phyloP scores from a whole-genome alignment of 371 early-diverging fungal species.

The Rhizopus sp. region DNA sequence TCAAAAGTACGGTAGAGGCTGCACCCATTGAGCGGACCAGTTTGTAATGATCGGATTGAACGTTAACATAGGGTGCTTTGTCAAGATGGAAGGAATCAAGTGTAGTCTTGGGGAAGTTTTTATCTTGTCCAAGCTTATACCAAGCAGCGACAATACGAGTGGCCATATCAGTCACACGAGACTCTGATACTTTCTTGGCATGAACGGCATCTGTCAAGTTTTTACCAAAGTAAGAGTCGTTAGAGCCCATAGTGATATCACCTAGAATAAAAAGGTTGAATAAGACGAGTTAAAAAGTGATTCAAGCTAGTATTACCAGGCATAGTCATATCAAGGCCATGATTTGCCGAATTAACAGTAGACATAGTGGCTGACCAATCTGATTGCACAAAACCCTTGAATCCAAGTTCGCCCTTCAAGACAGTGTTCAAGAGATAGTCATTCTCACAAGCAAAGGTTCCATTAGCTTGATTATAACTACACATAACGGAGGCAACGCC shows the following conservation, averaged over 20 bases:
- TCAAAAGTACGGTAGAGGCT: slow-evolving; percentile 51
- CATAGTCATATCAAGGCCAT: slow-evolving; percentile 24
- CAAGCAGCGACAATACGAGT: slow-evolving; percentile 54
- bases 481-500: slow-evolving; percentile 60
- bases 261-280: slow-evolving; percentile 4
- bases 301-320: neutral
- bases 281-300: neutral
- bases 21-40: slow-evolving; percentile 46
- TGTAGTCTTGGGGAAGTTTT: slow-evolving; percentile 37
- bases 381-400: slow-evolving; percentile 36
- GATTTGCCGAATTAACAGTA: slow-evolving; percentile 33
- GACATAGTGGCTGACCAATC: slow-evolving; percentile 39
- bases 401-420: slow-evolving; percentile 48
- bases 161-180: slow-evolving; percentile 52
- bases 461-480: slow-evolving; percentile 54
- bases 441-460: slow-evolving; percentile 50
- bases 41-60: slow-evolving; percentile 37
- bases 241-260: slow-evolving; percentile 22
- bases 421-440: slow-evolving; percentile 34
- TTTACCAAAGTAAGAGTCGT: slow-evolving; percentile 30
- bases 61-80: slow-evolving; percentile 27
- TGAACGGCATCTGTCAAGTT: slow-evolving; percentile 32
- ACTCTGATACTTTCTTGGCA: slow-evolving; percentile 26
- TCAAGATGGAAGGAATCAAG: slow-evolving; percentile 29
- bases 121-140: slow-evolving; percentile 41